A percentile compares a stretch with the other conserved stretches of the same genome.
These are phyloP conservation scores for Phialocephala subalpina DNA, from an alignment of 2,329 filamentous ascomycete genomes.

Conservation along the genomic window DNA sequence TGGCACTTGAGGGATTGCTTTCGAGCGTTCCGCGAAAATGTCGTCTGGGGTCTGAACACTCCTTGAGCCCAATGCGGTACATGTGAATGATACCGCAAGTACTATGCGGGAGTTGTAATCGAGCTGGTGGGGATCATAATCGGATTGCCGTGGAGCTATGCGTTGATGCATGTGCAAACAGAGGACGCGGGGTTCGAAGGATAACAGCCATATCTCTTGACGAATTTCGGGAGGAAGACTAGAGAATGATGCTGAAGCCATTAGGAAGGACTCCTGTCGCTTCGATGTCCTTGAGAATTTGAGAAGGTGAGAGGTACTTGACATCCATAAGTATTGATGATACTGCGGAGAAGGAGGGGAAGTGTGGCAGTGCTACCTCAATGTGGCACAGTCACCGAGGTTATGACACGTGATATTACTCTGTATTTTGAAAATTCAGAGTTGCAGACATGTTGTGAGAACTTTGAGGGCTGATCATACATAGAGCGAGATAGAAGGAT, in stretches of 20 bases:
- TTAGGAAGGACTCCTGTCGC: not conserved
- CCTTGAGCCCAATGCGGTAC: not conserved
- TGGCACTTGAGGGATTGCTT: not conserved
- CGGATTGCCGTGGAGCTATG: not conserved
- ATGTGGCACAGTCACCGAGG: too few relatives aligned
- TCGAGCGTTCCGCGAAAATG: not conserved
- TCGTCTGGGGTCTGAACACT: not conserved
- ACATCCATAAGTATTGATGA: too few relatives aligned
- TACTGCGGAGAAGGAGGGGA: too few relatives aligned
- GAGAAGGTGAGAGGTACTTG: too few relatives aligned
- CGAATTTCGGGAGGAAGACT: not conserved
- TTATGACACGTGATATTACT: too few relatives aligned
- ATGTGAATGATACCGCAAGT: not conserved
- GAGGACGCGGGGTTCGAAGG: not conserved
- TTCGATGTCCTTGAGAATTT: too few relatives aligned
- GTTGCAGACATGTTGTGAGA: not conserved
- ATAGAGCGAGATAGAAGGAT: too few relatives aligned
- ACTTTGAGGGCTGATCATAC: not conserved
- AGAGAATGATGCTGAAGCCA: not conserved
- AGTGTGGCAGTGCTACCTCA: too few relatives aligned
- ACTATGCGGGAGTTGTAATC: not conserved
- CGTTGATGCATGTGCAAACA: not conserved
- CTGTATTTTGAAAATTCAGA: too few relatives aligned
- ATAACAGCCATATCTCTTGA: not conserved
- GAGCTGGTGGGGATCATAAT: not conserved